Evolutionary conservation across 2,329 filamentous ascomycete genomes (phyloP), one percentile per base, ranked within the genome.

Genomic region (Phyllosticta citrichinensis): DNA sequence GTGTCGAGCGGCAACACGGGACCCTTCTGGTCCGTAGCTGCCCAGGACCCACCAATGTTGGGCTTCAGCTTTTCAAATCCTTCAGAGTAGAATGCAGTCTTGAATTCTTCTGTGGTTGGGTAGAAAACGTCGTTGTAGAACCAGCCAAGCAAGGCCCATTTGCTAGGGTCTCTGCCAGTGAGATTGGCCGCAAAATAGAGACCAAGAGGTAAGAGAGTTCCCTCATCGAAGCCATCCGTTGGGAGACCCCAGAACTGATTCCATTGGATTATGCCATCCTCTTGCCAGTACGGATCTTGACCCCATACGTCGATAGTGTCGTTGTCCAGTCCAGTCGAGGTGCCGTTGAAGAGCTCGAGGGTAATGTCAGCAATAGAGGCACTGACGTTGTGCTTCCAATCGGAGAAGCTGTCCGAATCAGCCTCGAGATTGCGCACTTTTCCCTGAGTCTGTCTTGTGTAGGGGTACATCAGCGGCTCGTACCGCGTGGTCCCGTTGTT

Each of bases 81-180:
- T 2, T 73, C 70, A 22, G 69, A 69, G 60, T 70, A 75, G 65
- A 76, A 78, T 1, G 80, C 79, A 0, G 60, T 65, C 35, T 78
- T 70, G 67, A 83, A 80, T 3, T 73, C 75, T 19, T 81, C 73
- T 1, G 77, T 79, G 4, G 77, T 77, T 33, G 74, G 67, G 65
- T 83, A 85, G 63, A 79, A 79, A n/a, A 79, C 68, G 53, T 77
- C 76, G 61, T 82, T 78, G 66, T 83, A 84, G 17, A 81, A 76
- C 79, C 81, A 84, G 1, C 78, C 79, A 19, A 75, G 71, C 0
- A 82, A 67, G 14, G 67, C 72, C 82, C 83, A 85, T 40, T 78
- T 70, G 14, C 73, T 71, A 9, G 79, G 76, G 62, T 83, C 77
- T 5, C 79, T 74, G 0, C 80, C 79, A 0, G 79, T 83, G 0